These are phyloP conservation scores for Claviceps citrina DNA, from an alignment of 2,329 filamentous ascomycete species.

Conservation along the genomic window DNA sequence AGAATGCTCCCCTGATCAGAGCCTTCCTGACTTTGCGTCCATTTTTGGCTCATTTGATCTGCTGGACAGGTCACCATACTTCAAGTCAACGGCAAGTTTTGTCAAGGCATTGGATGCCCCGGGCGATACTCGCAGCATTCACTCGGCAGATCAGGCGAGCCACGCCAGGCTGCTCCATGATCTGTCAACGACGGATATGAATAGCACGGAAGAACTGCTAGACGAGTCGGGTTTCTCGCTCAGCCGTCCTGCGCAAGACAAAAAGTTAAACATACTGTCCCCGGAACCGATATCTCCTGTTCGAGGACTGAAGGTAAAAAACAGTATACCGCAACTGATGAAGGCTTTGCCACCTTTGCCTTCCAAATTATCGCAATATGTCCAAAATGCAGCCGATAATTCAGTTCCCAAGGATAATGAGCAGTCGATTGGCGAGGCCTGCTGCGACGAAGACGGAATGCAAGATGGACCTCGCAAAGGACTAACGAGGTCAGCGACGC, in stretches of 20 bases:
- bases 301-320: conserved; percentile 29
- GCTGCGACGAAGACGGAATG: not conserved
- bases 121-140: conserved; percentile 2
- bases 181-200: conserved; percentile 11
- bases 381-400: not conserved
- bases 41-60: conserved; percentile 15
- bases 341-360: conserved; percentile 35
- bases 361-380: conserved; percentile 9
- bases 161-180: conserved; percentile 14
- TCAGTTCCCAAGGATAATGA: not conserved
- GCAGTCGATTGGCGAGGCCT: not conserved
- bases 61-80: conserved; percentile 12
- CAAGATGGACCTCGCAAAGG: not conserved
- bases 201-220: conserved; percentile 5
- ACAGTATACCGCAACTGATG: conserved; percentile 36
- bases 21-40: conserved; percentile 15
- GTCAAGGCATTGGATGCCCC: not conserved
- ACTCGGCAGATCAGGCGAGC: not conserved
- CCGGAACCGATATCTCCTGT: conserved; percentile 34
- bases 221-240: conserved; percentile 3
- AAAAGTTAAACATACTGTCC: conserved; percentile 22
- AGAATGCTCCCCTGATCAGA: conserved; percentile 11
- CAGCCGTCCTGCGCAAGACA: conserved; percentile 4
- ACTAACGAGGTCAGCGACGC: not conserved
- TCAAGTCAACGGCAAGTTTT: conserved; percentile 8